Evolutionary conservation across 202 grass and related monocot species (phyloP), one percentile per base, ranked within the genome.

Genomic region (Carex sylvatica): DNA sequence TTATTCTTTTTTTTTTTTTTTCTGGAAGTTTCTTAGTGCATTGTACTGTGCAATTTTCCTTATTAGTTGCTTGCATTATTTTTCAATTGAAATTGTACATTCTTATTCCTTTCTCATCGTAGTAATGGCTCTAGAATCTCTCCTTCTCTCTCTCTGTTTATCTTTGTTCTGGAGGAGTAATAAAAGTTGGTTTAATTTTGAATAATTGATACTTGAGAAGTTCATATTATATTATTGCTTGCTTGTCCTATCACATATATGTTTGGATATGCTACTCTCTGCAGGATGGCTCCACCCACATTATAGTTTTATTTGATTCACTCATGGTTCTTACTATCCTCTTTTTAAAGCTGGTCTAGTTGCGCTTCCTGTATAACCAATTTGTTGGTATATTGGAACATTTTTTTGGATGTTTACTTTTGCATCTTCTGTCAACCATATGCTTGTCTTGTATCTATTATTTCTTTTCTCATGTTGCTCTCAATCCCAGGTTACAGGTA

Each of bases 41-140:
- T 35, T 51, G 18, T 72, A 69, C 58, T 91, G 87, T 88, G 61
- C 83, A 89, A 79, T 63, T 33, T 16, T 69, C 80, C 9, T 77
- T 36, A 9, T 56, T 9, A 59, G 30, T 59, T 59, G 35, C 15
- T 56, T 66, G 22, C 16, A 12, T 16, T 54, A 52, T 69, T 47
- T 53, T 67, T 62, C 61, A 12, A 31, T 40, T 69, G 20, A 12
- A 53, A 52, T 19, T 53, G 15, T 53, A 2, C 28, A n/a, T 80
- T 80, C 80, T 69, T 82, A 26, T 44, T 61, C 8, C 9, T 47
- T 64, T 31, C 42, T 81, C 13, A 6, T 81, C 16, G 16, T 65
- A 36, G 19, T 33, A 16, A 47, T 30, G 20, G 20, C 24, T 18
- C 26, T 65, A 70, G 46, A 82, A 54, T 55, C 14, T 80, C 65